Base-by-base conservation (phyloP, 768 basidiomycete genomes). In the Cystofilobasidium ferigula region DNA sequence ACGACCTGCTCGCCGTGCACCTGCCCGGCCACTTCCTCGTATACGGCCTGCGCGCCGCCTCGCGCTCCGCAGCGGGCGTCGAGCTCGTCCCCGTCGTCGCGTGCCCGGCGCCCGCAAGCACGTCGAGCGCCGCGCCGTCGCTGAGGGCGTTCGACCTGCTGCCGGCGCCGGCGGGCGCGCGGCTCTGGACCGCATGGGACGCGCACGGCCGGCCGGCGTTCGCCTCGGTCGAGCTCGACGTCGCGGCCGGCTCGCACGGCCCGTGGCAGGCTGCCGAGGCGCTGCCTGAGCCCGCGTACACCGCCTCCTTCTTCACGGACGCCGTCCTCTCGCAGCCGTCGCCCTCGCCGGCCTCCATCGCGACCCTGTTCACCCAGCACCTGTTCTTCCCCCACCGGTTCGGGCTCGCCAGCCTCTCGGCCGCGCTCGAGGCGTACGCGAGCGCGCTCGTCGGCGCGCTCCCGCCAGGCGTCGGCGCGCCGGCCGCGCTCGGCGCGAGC, bases 331-430 rank as follows among this genome's bases (percentile, higher is more conserved):
- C 14, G 70, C 71, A 22, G 79, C 82, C 13, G 16, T 28, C 30
- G 3, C 28, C 58, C 85, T 85, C 16, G 71, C 73, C 54, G 75
- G 68, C 36, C 87, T 87, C 2, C 0, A 75, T 93, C 71, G 80
- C 86, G 0, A 85, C 85, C 64, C 86, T 86, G 69, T 92, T 91
- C 76, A 81, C 92, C 72, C 80, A 84, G 61, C 88, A 85, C 53
- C 80, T 95, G 69, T 85, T 93, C 80, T 82, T 85, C 36, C 92
- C 94, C 0, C 89, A 89, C 26, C 81, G 89, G 60, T 97, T 95
- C 76, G 93, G 93, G 12, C 78, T 83, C 2, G 76, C 87, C 40
- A 89, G 91, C 12, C 82, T 95, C 38, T 83, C 83, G 53, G 86
- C 83, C 22, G 90, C 91, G 28, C 80, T 95, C 62, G 84, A 86